Evolutionary conservation across 805 yeast genomes (phyloP).

Genomic region (Cyberlindnera amylophila): DNA sequence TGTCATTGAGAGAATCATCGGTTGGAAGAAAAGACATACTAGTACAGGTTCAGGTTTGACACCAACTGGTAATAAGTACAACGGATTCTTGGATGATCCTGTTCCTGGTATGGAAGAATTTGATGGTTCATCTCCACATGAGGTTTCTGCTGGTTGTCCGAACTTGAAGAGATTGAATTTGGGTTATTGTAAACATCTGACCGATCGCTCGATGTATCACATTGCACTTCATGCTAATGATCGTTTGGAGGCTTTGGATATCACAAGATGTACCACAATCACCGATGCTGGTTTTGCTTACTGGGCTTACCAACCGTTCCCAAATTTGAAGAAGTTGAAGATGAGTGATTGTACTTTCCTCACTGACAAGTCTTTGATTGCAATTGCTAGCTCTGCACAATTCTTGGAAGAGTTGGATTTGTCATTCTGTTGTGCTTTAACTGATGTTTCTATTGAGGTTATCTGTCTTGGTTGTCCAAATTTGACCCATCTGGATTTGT

Average conservation of each 20-base stretch:
- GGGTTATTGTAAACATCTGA: slow-evolving; percentile 73
- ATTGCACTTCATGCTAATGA: slow-evolving; percentile 56
- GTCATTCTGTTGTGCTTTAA: slow-evolving; percentile 71
- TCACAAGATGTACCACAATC: slow-evolving; percentile 74
- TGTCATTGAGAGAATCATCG: slow-evolving; percentile 65
- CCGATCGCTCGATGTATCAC: slow-evolving; percentile 64
- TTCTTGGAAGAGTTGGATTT: slow-evolving; percentile 54
- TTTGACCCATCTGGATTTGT: slow-evolving; percentile 49
- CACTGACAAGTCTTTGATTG: slow-evolving; percentile 59
- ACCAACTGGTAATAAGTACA: background rate
- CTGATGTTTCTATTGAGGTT: slow-evolving; percentile 66
- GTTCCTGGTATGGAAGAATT: slow-evolving; percentile 31
- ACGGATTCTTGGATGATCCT: slow-evolving; percentile 21
- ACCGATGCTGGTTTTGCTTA: slow-evolving; percentile 69
- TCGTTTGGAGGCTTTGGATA: slow-evolving; percentile 51
- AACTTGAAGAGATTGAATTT: slow-evolving; percentile 50
- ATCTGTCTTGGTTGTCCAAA: slow-evolving; percentile 62
- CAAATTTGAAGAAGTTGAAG: slow-evolving; percentile 47
- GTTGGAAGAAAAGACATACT: slow-evolving; percentile 36
- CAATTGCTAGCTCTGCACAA: slow-evolving; percentile 59
- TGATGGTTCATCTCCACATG: slow-evolving; percentile 13
- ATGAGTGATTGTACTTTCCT: slow-evolving; percentile 73
- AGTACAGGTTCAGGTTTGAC: background rate
- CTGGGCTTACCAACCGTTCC: slow-evolving; percentile 59
- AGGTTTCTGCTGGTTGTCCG: slow-evolving; percentile 49